These are phyloP conservation scores for Jatropha multifida DNA, from an alignment of 441 rosid species.

Conservation along the genomic window DNA sequence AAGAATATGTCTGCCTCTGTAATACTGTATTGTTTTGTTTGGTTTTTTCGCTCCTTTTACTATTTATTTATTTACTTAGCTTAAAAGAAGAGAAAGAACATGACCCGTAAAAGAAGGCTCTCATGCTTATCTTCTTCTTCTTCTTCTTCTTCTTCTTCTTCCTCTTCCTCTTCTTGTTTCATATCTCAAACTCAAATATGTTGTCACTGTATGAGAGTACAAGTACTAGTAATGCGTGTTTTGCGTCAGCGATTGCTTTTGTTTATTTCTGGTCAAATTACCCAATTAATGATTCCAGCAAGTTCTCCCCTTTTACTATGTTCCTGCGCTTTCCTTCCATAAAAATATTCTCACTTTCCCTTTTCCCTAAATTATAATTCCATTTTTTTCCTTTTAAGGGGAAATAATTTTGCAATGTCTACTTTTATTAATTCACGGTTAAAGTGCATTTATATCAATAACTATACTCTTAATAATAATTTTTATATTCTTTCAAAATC, in stretches of 20 bases:
- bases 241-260: background rate
- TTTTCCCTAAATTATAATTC: background rate
- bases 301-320: too few species aligned
- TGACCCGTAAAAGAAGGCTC: background rate
- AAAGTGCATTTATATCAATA: too few species aligned
- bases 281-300: constrained; percentile 15
- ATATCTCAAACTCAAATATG: too few species aligned
- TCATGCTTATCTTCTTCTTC: background rate
- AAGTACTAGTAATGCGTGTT: background rate
- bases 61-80: background rate
- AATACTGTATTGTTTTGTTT: background rate
- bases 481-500: too few species aligned
- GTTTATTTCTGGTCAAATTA: constrained; percentile 24
- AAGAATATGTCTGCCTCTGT: constrained; percentile 17
- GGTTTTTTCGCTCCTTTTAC: too few species aligned
- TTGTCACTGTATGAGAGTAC: background rate
- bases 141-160: too few species aligned
- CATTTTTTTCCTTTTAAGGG: background rate
- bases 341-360: too few species aligned
- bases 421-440: too few species aligned
- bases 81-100: constrained; percentile 15
- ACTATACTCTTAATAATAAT: too few species aligned
- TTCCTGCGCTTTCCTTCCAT: background rate
- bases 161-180: too few species aligned
- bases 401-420: too few species aligned